Base-by-base conservation (phyloP, 2,329 filamentous ascomycete genomes). In the Alternaria solani region DNA sequence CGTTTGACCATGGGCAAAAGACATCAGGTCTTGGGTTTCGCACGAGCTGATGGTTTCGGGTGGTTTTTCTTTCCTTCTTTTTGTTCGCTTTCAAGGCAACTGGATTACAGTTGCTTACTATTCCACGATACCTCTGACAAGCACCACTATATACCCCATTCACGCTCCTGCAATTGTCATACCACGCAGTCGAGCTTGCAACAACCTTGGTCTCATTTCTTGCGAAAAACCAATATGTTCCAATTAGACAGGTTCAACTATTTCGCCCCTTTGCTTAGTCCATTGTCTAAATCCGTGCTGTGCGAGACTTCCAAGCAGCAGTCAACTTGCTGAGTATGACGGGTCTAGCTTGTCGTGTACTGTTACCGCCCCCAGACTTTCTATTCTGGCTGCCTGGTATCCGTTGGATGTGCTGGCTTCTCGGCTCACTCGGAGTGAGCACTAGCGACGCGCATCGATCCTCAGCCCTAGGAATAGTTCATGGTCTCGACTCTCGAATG, bases 101-200 rank as follows among this genome's bases (percentile, higher is more conserved):
- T 23, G 39, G 2, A 4, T 25, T 48, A 6, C 32, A 18, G 34
- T 36, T 8, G 23, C 23, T 49, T 20, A 14, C 32, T 14, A 8
- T 38, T 25, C 16, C 14, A 20, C 14, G 32, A 8, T 12, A 25
- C 23, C 26, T 12, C 7, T 26, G 9, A 36, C 32, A 49, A 49
- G 30, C 46, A 49, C 36, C 23, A 49, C 23, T 38, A 49, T 49
- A 49, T 49, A 49, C 46, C 46, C 46, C 23, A 36, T 49, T n/a
- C 23, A 12, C 46, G 32, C 46, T 49, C 30, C 32, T 49, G 46
- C 12, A 38, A 20, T 4, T 36, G 32, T 2, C 20, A 49, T 38
- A 49, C 12, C 20, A 26, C 8, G 32, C 46, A 49, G 46, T 49
- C 46, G 46, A 49, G 46, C 14, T 25, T 38, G 9, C 9, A 36